Base-by-base conservation (phyloP, 2,329 filamentous ascomycete species). In the Aspergillus quadricinctus region DNA sequence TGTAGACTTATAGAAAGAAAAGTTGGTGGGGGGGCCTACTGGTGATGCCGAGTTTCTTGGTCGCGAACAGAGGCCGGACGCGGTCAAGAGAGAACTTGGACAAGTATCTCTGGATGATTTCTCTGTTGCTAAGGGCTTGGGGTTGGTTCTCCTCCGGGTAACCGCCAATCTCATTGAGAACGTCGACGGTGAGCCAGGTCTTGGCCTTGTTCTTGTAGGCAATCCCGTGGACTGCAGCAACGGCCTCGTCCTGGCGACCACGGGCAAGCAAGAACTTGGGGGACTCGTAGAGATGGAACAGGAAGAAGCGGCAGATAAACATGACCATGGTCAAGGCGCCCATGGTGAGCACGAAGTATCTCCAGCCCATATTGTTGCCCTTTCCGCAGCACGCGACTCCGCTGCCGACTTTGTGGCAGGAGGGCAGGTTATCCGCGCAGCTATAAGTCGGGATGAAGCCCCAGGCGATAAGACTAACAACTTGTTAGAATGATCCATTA, bases 251-350 rank as follows among this genome's bases (percentile, higher is more conserved):
- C 70, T 95, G 88, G 6, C 88, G 83, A 37, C 89, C 88, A n/a
- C 84, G 81, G 21, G 86, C 88, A 9, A 95, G 82, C 25, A 95
- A 78, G 67, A 86, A 95, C 70, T 94, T 94, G 48, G 91, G 91
- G 5, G 90, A 94, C 69, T 96, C 91, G 69, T 89, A 90, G 11
- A 95, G 81, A 58, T 88, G 84, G 74, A 95, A 95, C 58, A 92
- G 68, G 72, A 91, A 87, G 78, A 91, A 92, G 19, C 91, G 89
- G 58, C 85, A 76, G 50, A 88, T 71, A 66, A 92, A 95, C 88
- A 94, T 91, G 73, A 79, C 71, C 60, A 94, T 84, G 0, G 90
- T 94, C 49, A 85, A 74, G 35, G 87, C 76, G 49, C 90, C 91
- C 21, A 92, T 84, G 1, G 86, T 85, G 52, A 87, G 77, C 53